Conservation (phyloP, 2,329 filamentous ascomycete species). For the Botryotinia convoluta region DNA sequence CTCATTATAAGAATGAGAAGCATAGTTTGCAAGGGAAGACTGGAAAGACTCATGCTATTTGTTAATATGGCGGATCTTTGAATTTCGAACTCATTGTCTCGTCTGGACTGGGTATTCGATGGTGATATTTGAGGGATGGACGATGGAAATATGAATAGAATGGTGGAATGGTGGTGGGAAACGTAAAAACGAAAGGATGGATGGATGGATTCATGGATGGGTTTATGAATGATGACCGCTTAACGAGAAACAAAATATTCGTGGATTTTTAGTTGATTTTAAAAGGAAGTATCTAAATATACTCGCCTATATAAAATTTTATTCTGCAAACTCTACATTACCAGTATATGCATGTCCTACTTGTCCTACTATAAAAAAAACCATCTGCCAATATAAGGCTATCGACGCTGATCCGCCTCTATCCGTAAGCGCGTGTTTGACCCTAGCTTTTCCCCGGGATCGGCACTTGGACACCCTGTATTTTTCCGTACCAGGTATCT, state of each 20-base stretch:
- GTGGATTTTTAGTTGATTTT: not conserved
- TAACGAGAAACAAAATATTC: not conserved
- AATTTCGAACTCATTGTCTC: not conserved
- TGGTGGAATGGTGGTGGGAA: not conserved
- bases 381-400: not conserved
- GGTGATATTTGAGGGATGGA: not conserved
- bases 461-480: conserved; percentile 1
- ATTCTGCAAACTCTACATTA: not conserved
- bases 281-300: not conserved
- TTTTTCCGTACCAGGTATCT: not conserved
- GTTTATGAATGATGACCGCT: not conserved
- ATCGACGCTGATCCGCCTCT: not conserved
- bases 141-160: not conserved
- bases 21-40: conserved; percentile 88
- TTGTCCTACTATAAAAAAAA: not conserved
- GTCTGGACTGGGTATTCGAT: not conserved
- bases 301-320: not conserved
- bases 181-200: not conserved
- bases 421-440: not conserved
- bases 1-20: conserved; percentile 65
- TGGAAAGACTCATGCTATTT: conserved; percentile 86
- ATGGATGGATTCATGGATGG: not conserved
- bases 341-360: not conserved
- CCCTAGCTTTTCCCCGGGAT: conserved; percentile 4
- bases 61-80: conserved; percentile 46